A percentile compares a stretch with the other conserved stretches of the same genome.
phyloP scores from a whole-genome alignment of 2,329 filamentous ascomycete genomes.

The Pezicula carpinea region DNA sequence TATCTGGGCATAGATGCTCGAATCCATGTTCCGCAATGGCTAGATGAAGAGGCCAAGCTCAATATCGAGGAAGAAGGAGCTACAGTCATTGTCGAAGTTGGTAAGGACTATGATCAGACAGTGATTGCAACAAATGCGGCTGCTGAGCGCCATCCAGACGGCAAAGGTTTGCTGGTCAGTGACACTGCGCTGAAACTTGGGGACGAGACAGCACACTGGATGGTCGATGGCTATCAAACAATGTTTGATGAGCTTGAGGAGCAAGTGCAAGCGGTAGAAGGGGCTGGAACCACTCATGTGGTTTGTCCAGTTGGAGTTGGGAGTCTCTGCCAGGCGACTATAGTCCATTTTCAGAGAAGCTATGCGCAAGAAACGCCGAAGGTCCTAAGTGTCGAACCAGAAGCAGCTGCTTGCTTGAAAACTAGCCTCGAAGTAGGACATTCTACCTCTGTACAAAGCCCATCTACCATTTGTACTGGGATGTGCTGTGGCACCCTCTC shows the following conservation, averaged over 20 bases:
- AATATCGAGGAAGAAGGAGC: constrained; percentile 59
- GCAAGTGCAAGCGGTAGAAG: constrained; percentile 35
- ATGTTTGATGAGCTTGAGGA: constrained; percentile 63
- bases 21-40: constrained; percentile 58
- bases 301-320: constrained; percentile 68
- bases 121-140: not conserved
- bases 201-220: constrained; percentile 64
- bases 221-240: constrained; percentile 72
- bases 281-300: constrained; percentile 39
- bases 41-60: constrained; percentile 47
- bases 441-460: constrained; percentile 26
- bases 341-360: constrained; percentile 55
- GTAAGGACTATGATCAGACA: constrained; percentile 54
- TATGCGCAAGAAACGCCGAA: constrained; percentile 19
- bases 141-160: constrained; percentile 4
- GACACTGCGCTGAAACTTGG: constrained; percentile 59
- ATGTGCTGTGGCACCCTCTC: no score
- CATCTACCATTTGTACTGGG: no score
- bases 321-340: constrained; percentile 65
- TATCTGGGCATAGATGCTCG: constrained; percentile 47
- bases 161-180: constrained; percentile 53
- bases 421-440: constrained; percentile 33
- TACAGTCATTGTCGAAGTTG: constrained; percentile 42
- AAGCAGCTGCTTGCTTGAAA: constrained; percentile 54
- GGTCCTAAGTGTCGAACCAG: constrained; percentile 65